Evolutionary conservation across 371 early-diverging fungal genomes (phyloP).

Genomic region (Gilbertella persicaria): DNA sequence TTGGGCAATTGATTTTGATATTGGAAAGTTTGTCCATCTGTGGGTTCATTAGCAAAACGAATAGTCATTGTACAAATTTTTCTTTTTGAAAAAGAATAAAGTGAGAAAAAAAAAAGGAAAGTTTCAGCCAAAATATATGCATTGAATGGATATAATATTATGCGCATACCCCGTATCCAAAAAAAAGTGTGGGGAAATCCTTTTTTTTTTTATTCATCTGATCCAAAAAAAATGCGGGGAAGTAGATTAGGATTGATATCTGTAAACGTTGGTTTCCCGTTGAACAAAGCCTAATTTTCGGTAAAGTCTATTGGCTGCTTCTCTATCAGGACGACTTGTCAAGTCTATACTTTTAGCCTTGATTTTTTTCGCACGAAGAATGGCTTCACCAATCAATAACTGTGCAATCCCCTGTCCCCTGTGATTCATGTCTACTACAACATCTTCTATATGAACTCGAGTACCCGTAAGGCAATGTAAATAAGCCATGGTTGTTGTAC

Average conservation of each 20-base stretch:
- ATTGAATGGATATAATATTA: background rate
- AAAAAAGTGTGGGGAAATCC: background rate
- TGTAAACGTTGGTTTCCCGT: conserved; percentile 49
- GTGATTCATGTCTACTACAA: conserved; percentile 31
- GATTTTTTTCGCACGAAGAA: conserved; percentile 24
- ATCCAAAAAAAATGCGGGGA: conserved; percentile 12
- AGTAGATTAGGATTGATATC: conserved; percentile 14
- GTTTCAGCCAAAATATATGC: conserved; percentile 2
- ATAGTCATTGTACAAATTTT: conserved; percentile 15
- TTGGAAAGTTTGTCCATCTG: conserved; percentile 41
- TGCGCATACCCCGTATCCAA: background rate
- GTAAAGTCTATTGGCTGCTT: conserved; percentile 48
- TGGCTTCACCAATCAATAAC: conserved; percentile 25
- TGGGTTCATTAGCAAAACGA: conserved; percentile 3
- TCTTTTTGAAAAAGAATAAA: background rate
- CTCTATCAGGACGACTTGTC: conserved; percentile 47
- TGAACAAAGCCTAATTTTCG: conserved; percentile 45
- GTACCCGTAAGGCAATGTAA: conserved; percentile 40
- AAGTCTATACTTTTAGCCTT: conserved; percentile 42
- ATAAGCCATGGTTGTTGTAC: conserved; percentile 31
- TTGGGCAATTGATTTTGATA: conserved; percentile 67
- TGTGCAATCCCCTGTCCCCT: conserved; percentile 40
- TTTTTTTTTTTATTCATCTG: background rate
- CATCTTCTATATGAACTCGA: conserved; percentile 52
- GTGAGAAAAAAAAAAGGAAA: conserved; percentile 6